Percentiles rank a stretch among this genome's conserved stretches.
These are phyloP conservation scores for Cenchrus americanus DNA, from an alignment of 176 grass and related monocot species.

Conservation along the genomic window DNA sequence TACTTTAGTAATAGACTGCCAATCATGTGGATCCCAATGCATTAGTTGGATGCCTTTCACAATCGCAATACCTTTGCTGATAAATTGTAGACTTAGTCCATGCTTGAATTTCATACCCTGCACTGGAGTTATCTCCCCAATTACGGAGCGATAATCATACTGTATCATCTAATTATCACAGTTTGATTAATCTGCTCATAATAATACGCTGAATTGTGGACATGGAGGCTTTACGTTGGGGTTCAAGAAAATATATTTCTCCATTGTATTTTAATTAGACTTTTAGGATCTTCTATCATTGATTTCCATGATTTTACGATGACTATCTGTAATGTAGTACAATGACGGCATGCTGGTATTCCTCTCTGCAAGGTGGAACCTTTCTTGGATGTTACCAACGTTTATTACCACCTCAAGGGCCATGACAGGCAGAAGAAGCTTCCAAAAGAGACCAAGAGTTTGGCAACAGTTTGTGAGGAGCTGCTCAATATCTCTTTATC, in stretches of 20 bases:
- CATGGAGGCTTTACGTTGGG: neutral
- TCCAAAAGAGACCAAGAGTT: constrained; percentile 91
- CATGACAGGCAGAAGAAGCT: constrained; percentile 59
- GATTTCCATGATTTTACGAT: neutral
- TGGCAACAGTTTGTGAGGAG: constrained; percentile 83
- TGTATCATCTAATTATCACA: neutral
- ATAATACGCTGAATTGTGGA: neutral
- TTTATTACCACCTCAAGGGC: constrained; percentile 74
- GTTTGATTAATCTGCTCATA: neutral
- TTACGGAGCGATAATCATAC: neutral
- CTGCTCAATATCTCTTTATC: constrained; percentile 76
- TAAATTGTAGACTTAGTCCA: neutral
- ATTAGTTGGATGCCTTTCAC: neutral
- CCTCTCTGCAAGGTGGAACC: constrained; percentile 71
- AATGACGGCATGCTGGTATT: constrained; percentile 23
- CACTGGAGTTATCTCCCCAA: neutral
- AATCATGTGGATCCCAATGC: neutral
- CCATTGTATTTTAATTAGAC: neutral
- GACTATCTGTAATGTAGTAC: neutral
- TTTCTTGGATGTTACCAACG: constrained; percentile 83
- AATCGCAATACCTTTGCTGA: neutral
- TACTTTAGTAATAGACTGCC: neutral
- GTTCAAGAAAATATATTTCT: neutral
- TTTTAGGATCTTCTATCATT: neutral
- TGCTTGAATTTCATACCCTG: neutral